Conservation (phyloP, 768 basidiomycete species). For the Lyophyllum atratum region DNA sequence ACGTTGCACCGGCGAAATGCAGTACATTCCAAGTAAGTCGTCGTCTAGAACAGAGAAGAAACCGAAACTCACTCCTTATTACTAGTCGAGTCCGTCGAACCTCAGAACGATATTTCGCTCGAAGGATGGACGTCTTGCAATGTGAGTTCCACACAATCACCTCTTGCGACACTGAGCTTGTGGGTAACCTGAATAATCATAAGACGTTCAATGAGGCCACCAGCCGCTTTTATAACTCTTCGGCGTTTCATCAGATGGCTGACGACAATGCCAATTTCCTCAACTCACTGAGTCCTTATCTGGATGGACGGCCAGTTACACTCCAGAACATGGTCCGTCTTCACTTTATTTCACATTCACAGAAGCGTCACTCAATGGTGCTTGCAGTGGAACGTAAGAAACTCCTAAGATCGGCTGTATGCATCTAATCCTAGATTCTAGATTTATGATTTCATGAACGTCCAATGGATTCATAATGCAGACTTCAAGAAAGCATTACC, state of each 20-base stretch:
- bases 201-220: slow-evolving; percentile 54
- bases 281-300: slow-evolving; percentile 44
- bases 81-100: slow-evolving; percentile 64
- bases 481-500: slow-evolving; percentile 52
- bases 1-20: not conserved
- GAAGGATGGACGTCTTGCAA: slow-evolving; percentile 68
- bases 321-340: slow-evolving; percentile 60
- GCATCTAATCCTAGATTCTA: slow-evolving; percentile 20
- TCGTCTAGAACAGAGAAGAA: not conserved
- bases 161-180: not conserved
- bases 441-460: slow-evolving; percentile 77
- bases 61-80: not conserved
- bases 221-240: slow-evolving; percentile 54
- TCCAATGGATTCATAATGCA: slow-evolving; percentile 66
- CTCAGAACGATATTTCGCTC: slow-evolving; percentile 59
- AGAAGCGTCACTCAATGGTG: not conserved
- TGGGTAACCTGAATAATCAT: not conserved
- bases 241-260: slow-evolving; percentile 47
- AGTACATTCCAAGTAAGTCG: slow-evolving; percentile 42
- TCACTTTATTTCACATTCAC: not conserved
- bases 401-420: not conserved
- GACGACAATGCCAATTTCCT: slow-evolving; percentile 51
- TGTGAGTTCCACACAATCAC: slow-evolving; percentile 30
- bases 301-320: slow-evolving; percentile 54
- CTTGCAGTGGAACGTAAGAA: slow-evolving; percentile 39